These are phyloP conservation scores for Peniophora sp. DNA, from an alignment of 1,284 basidiomycete genomes.

Conservation along the genomic window DNA sequence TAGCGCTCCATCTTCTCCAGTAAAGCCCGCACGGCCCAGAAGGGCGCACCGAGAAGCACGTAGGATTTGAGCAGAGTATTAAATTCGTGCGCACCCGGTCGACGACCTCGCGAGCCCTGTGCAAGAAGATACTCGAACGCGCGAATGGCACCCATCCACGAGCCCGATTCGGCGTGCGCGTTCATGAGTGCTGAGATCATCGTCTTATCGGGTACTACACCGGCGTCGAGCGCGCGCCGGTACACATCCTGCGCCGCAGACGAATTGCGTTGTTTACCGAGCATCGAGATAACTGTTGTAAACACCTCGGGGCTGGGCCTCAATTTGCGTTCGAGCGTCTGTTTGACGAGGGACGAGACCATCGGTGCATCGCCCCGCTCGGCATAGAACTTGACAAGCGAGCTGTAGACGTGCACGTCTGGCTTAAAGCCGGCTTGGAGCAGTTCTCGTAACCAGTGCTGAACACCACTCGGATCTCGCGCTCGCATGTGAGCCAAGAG, in stretches of 20 bases:
- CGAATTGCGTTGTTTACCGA: conserved; percentile 61
- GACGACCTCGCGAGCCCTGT: conserved; percentile 26
- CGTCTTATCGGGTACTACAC: conserved; percentile 53
- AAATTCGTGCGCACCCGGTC: conserved; percentile 50
- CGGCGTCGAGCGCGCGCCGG: conserved; percentile 52
- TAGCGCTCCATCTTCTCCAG: conserved; percentile 52
- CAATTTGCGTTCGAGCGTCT: conserved; percentile 50
- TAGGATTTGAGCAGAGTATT: conserved; percentile 85
- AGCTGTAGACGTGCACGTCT: conserved; percentile 50
- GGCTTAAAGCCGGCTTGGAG: conserved; percentile 38
- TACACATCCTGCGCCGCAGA: conserved; percentile 64
- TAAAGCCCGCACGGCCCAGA: conserved; percentile 54
- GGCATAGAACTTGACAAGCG: conserved; percentile 57
- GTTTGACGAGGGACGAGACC: conserved; percentile 50
- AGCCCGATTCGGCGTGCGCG: conserved; percentile 76
- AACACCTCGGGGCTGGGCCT: conserved; percentile 51
- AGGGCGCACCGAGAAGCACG: conserved; percentile 75
- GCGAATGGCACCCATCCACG: conserved; percentile 70
- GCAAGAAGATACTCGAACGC: conserved; percentile 63
- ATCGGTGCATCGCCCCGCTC: conserved; percentile 46
- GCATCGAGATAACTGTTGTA: conserved; percentile 63
- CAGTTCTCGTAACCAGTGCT: conserved; percentile 52
- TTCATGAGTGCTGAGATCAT: conserved; percentile 76
- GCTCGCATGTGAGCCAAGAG: conserved; percentile 47
- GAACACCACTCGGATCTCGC: conserved; percentile 44